These are phyloP conservation scores for Kwoniella botswanensis DNA, from an alignment of 768 basidiomycete genomes.

Conservation along the genomic window DNA sequence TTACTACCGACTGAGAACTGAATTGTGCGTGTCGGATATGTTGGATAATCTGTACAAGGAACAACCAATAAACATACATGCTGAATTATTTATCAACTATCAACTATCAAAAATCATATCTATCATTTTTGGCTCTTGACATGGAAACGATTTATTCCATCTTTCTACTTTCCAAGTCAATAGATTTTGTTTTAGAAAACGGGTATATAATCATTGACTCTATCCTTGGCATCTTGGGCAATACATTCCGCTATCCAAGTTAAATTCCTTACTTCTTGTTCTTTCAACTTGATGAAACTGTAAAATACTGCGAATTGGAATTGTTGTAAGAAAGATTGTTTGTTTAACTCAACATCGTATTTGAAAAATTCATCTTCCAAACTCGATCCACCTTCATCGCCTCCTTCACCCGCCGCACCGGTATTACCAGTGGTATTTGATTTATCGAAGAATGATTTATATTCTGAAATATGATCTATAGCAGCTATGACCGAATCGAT, in stretches of 20 bases:
- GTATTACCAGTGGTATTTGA: conserved; percentile 52
- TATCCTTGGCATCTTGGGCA: conserved; percentile 91
- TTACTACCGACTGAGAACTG: too few species aligned
- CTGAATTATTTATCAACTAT: background rate
- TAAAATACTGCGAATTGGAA: conserved; percentile 87
- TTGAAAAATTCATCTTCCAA: conserved; percentile 94
- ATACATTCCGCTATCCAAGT: conserved; percentile 90
- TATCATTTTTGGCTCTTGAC: background rate
- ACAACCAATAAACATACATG: conserved; percentile 14
- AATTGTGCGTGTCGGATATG: too few species aligned
- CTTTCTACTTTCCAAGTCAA: background rate
- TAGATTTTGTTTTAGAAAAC: conserved; percentile 17
- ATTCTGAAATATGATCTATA: conserved; percentile 87
- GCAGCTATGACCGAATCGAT: conserved; percentile 87
- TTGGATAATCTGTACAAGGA: background rate
- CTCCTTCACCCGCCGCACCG: conserved; percentile 56
- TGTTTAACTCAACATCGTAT: conserved; percentile 91
- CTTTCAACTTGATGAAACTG: conserved; percentile 72
- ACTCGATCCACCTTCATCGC: conserved; percentile 63
- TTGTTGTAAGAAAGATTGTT: conserved; percentile 91
- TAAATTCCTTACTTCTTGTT: conserved; percentile 62
- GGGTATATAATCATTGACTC: conserved; percentile 93
- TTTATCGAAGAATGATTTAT: conserved; percentile 83
- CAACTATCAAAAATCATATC: background rate
- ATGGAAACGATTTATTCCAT: background rate